These are phyloP conservation scores for Aspergillus cejpii DNA, from an alignment of 2,329 filamentous ascomycete species.

Conservation along the genomic window DNA sequence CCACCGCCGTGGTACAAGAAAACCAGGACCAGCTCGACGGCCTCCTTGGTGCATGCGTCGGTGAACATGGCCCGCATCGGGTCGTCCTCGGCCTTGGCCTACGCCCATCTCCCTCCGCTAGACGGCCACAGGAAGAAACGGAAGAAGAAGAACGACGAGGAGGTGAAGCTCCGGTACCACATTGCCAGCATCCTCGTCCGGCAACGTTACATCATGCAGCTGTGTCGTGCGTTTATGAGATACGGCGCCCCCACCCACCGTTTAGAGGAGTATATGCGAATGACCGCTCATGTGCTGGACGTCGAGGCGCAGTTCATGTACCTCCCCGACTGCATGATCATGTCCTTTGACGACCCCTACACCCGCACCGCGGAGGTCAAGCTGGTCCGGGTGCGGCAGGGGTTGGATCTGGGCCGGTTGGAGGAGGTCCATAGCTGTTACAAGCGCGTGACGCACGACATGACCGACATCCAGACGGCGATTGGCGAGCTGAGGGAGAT, in stretches of 20 bases:
- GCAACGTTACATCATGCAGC: constrained; percentile 27
- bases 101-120: neutral
- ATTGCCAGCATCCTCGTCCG: constrained; percentile 61
- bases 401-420: constrained; percentile 39
- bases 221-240: constrained; percentile 26
- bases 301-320: constrained; percentile 86
- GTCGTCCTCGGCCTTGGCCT: constrained; percentile 12
- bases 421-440: constrained; percentile 40
- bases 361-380: constrained; percentile 42
- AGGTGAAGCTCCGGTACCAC: constrained; percentile 29
- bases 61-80: constrained; percentile 9
- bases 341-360: constrained; percentile 55
- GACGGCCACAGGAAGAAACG: constrained; percentile 3
- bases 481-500: constrained; percentile 44
- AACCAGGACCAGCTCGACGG: constrained; percentile 18
- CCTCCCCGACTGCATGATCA: constrained; percentile 51
- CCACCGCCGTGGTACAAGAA: constrained; percentile 27
- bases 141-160: constrained; percentile 4
- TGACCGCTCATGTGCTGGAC: constrained; percentile 76
- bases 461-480: constrained; percentile 37
- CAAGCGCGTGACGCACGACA: constrained; percentile 41
- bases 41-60: constrained; percentile 18
- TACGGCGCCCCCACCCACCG: constrained; percentile 28
- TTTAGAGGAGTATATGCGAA: constrained; percentile 73
- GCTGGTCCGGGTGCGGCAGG: constrained; percentile 37